phyloP scores from a whole-genome alignment of 371 early-diverging fungal species.

The Chytridium lagenaria region DNA sequence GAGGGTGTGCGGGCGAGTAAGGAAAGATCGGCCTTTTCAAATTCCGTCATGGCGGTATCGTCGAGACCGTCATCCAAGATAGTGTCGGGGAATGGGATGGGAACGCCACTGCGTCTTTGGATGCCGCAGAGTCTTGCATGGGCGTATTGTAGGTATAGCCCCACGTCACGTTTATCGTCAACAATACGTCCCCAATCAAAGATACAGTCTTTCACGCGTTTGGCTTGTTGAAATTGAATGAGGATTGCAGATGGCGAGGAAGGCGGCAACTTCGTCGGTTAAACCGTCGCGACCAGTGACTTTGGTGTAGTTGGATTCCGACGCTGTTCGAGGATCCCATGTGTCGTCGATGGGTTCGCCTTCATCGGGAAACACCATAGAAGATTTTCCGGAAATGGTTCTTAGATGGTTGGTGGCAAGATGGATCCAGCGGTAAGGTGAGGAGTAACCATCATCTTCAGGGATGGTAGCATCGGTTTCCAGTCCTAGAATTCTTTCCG shows the following conservation, averaged over 20 bases:
- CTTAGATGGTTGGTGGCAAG: neutral
- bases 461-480: conserved; percentile 5
- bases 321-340: neutral
- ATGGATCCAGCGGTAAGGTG: neutral
- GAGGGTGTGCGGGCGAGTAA: conserved; percentile 10
- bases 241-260: conserved; percentile 22
- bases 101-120: conserved; percentile 4
- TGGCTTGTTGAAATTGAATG: conserved; percentile 29
- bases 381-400: conserved; percentile 16
- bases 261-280: conserved; percentile 9
- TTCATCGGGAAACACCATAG: conserved; percentile 16
- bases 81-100: neutral
- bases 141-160: conserved; percentile 34
- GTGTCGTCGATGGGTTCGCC: neutral
- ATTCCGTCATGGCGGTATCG: neutral
- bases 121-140: conserved; percentile 35
- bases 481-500: neutral
- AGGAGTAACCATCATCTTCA: neutral
- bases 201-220: conserved; percentile 27
- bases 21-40: conserved; percentile 18
- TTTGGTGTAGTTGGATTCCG: conserved; percentile 2
- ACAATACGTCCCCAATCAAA: conserved; percentile 35
- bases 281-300: conserved; percentile 9
- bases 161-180: conserved; percentile 22
- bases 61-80: neutral